Percentiles rank a stretch among this genome's conserved stretches.
phyloP scores from a whole-genome alignment of 1,284 basidiomycete genomes.

The Ceratobasidium sp. region DNA sequence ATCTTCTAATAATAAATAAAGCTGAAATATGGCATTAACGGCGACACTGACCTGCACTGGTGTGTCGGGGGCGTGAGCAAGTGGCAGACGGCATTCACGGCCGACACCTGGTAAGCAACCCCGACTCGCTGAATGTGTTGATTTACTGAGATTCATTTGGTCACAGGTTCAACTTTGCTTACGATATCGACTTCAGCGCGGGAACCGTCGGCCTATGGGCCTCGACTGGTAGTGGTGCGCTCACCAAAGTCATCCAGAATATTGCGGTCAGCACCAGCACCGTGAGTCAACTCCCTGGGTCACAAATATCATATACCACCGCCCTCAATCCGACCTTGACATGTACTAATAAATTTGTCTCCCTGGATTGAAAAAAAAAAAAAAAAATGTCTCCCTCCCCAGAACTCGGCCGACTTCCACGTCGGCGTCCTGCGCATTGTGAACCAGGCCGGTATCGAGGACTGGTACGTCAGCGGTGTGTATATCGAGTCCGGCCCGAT shows the following conservation, averaged over 20 bases:
- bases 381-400: too few relatives aligned
- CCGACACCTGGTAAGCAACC: conserved; percentile 64
- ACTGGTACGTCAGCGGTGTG: conserved; percentile 70
- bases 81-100: conserved; percentile 65
- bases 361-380: too few relatives aligned
- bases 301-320: neutral
- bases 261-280: conserved; percentile 65
- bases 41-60: conserved; percentile 64
- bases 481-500: conserved; percentile 69
- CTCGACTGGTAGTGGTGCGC: conserved; percentile 62
- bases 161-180: conserved; percentile 56
- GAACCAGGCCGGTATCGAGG: conserved; percentile 60
- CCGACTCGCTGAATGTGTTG: neutral
- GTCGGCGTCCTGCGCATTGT: conserved; percentile 68
- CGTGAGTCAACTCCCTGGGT: conserved; percentile 24
- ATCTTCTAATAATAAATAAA: conserved; percentile 15
- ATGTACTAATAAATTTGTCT: too few relatives aligned
- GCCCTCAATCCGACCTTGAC: neutral
- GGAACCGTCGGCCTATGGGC: conserved; percentile 69
- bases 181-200: conserved; percentile 60
- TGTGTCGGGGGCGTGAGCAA: conserved; percentile 61
- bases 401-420: conserved; percentile 71
- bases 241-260: conserved; percentile 65
- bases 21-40: conserved; percentile 68
- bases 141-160: neutral